Evolutionary conservation across 2,329 filamentous ascomycete species (phyloP), one percentile per base, ranked within the genome.

Genomic region (Sporothrix dimorphospora): DNA sequence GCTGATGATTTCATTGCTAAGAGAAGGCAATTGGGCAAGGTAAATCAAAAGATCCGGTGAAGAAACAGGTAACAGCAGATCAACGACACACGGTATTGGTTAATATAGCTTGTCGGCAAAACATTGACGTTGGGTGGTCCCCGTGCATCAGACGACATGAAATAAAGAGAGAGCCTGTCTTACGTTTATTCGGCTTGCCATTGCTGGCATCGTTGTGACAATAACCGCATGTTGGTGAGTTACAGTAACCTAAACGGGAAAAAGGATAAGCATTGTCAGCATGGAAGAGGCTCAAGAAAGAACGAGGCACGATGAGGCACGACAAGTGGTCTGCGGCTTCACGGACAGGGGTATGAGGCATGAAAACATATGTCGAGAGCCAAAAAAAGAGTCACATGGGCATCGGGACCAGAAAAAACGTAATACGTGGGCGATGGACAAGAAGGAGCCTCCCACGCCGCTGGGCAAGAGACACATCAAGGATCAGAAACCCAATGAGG

Each of bases 191-290:
- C 5, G 69, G 68, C 19, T 24, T 69, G 2, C 70, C 70, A 21
- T 71, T 30, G 11, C 1, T 21, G 14, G n/a, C 45, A 19, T 74
- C 24, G 3, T 71, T 72, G 40, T 73, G 68, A 53, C 74, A 75
- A 27, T 75, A 75, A 4, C 73, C 72, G 21, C 74, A 75, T 30
- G 57, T 71, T 16, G 51, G 42, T 0, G 74, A 73, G 19, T 71
- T 70, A 21, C 69, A 71, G 47, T 75, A 75, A 24, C 74, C 73
- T 74, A 53, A 21, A 61, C 19, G 57, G 16, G 16, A 40, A 45
- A 6, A 57, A 49, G 45, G 24, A 42, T n/a, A 42, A 24, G 1
- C 34, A n/a, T 40, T 4, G 66, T 69, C 34, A 69, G 66, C 27
- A 55, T 12, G 19, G 47, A 21, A 8, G 4, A 49, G 5, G 47